Conservation (phyloP, 345 rosid genomes). For the Lepidium aucheri region DNA sequence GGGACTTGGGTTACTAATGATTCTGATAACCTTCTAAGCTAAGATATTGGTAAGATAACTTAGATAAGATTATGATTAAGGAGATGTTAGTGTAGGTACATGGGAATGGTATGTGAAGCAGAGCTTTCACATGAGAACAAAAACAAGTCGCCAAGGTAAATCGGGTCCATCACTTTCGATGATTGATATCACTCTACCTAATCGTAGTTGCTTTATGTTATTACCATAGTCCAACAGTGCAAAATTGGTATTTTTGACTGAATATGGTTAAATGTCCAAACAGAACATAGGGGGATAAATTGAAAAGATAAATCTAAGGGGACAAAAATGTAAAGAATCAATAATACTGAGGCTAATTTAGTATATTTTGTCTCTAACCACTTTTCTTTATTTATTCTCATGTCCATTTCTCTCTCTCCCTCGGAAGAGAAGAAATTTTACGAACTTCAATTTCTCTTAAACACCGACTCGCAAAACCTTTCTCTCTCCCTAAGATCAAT, state of each 20-base stretch:
- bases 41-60: not conserved
- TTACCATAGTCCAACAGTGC: not conserved
- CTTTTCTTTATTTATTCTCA: not conserved
- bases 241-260: no score
- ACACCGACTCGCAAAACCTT: slow-evolving; percentile 21
- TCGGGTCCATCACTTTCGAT: slow-evolving; percentile 17
- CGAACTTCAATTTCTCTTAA: not conserved
- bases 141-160: slow-evolving; percentile 9
- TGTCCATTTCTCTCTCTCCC: not conserved
- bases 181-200: not conserved
- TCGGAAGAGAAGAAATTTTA: not conserved
- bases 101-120: slow-evolving; percentile 9
- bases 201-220: not conserved
- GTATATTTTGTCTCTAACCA: not conserved
- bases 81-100: slow-evolving; percentile 5
- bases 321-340: not conserved
- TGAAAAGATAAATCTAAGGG: not conserved
- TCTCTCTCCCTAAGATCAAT: not conserved
- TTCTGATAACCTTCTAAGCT: not conserved
- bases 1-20: not conserved
- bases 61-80: not conserved
- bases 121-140: slow-evolving; percentile 20
- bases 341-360: not conserved
- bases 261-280: not conserved
- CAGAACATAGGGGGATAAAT: not conserved